Base-by-base conservation (phyloP, 257 asterid species). In the Thymus mandschuricus region DNA sequence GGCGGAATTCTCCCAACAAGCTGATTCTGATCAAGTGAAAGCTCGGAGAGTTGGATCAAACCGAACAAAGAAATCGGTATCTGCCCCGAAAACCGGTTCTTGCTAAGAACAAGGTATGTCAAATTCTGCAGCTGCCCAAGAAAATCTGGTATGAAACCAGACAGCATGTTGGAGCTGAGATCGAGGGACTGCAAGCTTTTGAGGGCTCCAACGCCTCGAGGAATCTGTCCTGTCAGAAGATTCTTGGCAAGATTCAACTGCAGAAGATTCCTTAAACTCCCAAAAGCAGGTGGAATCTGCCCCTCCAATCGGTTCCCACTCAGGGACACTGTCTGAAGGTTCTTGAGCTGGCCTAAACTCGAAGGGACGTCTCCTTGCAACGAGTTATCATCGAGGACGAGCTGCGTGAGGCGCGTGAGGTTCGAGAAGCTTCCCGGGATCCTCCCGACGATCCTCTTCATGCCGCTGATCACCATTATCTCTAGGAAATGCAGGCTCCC, bases 321-420 rank as follows among this genome's bases (percentile, higher is more conserved):
- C 30, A 94, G 69, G 1, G 97, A 87, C 0, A 94, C 2, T 3
- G 88, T 83, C 69, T 84, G 86, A 34, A 94, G 83, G 38, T 64
- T 76, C 8, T 76, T 71, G 85, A 91, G 71, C 10, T 48, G 82
- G 3, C 83, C 82, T 61, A 94, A 81, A 61, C 77, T 27, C 0
- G 92, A 49, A 74, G 97, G 97, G 12, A 94, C 80, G 44, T 15
- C 44, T 4, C 98, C 99, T 64, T 76, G 81, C 52, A 94, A 60
- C 3, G 86, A 77, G 68, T 94, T 91, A 28, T 86, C 99, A 73
- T 94, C 99, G 12, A 94, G 87, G 66, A 91, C 80, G 3, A 94
- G 95, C 4, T 83, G 86, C 45, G 87, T 75, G 55, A 94, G 88
- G 27, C 58, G 80, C 7, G 81, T 79, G 77, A 94, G 91, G 54